phyloP scores from a whole-genome alignment of 2,329 filamentous ascomycete genomes.

The Pestalotiopsis fici region DNA sequence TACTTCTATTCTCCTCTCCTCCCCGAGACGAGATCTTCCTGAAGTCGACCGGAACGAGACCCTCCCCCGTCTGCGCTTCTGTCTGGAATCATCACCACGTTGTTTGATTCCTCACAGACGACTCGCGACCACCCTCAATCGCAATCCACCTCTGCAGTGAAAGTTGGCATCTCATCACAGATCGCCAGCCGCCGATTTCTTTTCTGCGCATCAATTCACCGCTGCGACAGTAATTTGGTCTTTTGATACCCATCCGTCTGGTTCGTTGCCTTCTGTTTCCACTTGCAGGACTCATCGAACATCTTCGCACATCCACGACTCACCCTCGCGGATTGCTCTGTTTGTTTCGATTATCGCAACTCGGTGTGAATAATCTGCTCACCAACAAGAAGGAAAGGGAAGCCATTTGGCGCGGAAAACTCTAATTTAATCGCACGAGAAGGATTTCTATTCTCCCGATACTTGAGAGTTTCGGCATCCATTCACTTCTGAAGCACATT shows the following conservation, averaged over 20 bases:
- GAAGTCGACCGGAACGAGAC: slow-evolving; percentile 1
- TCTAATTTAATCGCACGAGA: slow-evolving; percentile 10
- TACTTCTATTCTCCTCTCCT: slow-evolving; percentile 7
- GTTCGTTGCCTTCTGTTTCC: slow-evolving; percentile 4
- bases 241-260: slow-evolving; percentile 1
- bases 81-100: not conserved
- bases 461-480: not conserved
- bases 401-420: not conserved
- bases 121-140: not conserved
- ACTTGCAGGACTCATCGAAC: slow-evolving; percentile 4
- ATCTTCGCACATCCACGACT: not conserved
- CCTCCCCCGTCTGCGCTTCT: not conserved
- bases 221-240: slow-evolving; percentile 3
- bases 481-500: slow-evolving; percentile 8
- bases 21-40: slow-evolving; percentile 1
- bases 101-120: not conserved
- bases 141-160: not conserved
- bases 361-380: not conserved
- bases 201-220: not conserved
- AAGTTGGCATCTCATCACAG: not conserved
- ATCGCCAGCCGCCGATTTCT: not conserved
- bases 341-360: not conserved
- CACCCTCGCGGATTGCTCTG: not conserved
- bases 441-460: not conserved
- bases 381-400: not conserved